These are phyloP conservation scores for Stentor roeselii DNA, from an alignment of 73 alveolate species.

Conservation along the genomic window DNA sequence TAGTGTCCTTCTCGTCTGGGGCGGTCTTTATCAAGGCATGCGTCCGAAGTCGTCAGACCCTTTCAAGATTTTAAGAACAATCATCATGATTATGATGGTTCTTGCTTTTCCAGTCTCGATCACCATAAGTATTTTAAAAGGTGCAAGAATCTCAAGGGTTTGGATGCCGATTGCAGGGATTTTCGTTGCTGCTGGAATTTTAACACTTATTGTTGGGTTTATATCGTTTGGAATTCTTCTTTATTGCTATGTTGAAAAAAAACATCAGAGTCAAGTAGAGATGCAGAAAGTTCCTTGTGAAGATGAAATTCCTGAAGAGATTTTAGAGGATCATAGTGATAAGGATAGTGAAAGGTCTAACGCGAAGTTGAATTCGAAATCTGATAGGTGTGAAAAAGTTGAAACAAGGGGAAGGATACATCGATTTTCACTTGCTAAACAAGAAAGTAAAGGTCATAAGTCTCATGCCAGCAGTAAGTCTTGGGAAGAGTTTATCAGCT, in stretches of 20 bases:
- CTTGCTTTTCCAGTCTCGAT: not conserved
- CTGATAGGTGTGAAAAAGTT: not conserved
- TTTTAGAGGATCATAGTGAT: not conserved
- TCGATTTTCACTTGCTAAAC: not conserved
- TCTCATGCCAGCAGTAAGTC: not conserved
- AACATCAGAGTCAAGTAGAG: not conserved
- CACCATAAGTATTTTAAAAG: conserved; percentile 3
- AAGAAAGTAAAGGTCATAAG: not conserved
- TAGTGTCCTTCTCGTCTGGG: not conserved
- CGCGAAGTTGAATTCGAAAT: not conserved
- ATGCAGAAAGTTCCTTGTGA: not conserved
- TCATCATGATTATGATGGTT: not conserved
- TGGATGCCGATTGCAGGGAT: not conserved
- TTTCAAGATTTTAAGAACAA: not conserved
- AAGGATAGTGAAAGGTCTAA: not conserved
- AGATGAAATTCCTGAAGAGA: not conserved
- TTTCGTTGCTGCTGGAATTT: not conserved
- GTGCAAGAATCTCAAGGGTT: not conserved
- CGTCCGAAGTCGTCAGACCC: conserved; percentile 4
- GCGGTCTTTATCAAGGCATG: conserved; percentile 25
- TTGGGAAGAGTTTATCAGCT: not conserved
- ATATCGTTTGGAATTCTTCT: not conserved
- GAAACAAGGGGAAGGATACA: not conserved
- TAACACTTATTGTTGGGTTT: not conserved
- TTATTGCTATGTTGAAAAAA: not conserved